These are phyloP conservation scores for Ophiostoma montium DNA, from an alignment of 2,329 filamentous ascomycete species.

Conservation along the genomic window DNA sequence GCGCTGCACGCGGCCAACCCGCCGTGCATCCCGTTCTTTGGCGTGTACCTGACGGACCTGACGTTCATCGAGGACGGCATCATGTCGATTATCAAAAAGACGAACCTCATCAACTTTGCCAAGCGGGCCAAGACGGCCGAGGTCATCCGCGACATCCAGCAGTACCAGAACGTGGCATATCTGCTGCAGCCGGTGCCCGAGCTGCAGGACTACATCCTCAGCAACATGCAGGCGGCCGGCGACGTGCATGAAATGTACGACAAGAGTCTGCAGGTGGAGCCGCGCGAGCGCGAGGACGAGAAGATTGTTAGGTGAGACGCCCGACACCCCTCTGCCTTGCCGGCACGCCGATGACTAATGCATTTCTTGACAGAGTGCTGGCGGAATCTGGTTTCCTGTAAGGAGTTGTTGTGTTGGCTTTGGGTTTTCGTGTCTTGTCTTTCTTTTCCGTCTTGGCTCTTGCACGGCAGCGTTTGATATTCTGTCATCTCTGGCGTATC, in stretches of 20 bases:
- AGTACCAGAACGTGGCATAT: constrained; percentile 98
- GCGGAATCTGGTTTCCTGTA: constrained; percentile 23
- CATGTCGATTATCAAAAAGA: constrained; percentile 89
- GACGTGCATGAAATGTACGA: constrained; percentile 99
- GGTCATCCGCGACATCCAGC: constrained; percentile 95
- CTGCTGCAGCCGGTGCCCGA: constrained; percentile 78
- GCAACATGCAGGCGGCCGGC: constrained; percentile 87
- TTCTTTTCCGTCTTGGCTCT: not conserved
- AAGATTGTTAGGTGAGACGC: constrained; percentile 87
- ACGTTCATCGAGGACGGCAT: constrained; percentile 98
- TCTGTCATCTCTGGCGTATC: not conserved
- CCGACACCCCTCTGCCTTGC: not conserved
- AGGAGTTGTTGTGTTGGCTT: constrained; percentile 5
- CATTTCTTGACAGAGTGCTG: constrained; percentile 16
- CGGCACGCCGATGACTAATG: not conserved
- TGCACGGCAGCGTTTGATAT: not conserved
- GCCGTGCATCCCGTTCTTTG: constrained; percentile 96
- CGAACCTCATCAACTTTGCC: constrained; percentile 94
- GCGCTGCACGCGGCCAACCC: constrained; percentile 84
- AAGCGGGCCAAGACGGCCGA: constrained; percentile 97
- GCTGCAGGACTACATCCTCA: constrained; percentile 90
- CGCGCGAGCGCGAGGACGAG: constrained; percentile 92
- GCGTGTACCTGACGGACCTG: constrained; percentile 90
- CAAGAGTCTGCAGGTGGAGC: constrained; percentile 84
- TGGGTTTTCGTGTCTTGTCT: not conserved